Evolutionary conservation across 805 yeast species (phyloP), one percentile per base, ranked within the genome.

Genomic region (Lachancea kluyveri): DNA sequence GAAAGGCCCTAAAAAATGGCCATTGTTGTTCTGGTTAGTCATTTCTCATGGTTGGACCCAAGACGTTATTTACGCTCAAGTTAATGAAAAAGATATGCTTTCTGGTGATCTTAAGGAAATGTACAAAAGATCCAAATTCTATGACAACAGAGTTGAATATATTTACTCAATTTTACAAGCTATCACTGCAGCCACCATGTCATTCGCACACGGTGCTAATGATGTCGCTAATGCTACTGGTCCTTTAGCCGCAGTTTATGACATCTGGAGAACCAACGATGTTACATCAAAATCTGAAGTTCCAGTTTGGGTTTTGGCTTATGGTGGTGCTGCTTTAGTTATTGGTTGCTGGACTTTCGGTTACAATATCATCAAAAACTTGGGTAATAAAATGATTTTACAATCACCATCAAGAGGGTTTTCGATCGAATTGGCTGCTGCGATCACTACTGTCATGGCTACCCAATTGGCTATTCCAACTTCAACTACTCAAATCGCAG

Each of bases 351-450:
- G 85, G 85, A 74, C 74, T 16, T 78, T 60, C 42, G 88, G 87
- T 42, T 81, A 80, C 63, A 67, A 69, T 47, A 72, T 81, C 43
- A 79, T 80, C 79, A 55, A 69, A 35, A 72, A 72, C 52, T 67
- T 80, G 57, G 90, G 90, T 50, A 80, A 80, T 64, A 77, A 75
- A 54, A 59, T 80, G 57, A 80, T 80, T 33, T 64, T 78, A 45
- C 86, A 79, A 62, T 78, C 87, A 0, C 90, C 90, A 28, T 67
- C 86, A 3, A 67, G 90, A 59, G 90, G 90, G 8, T 81, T 79
- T 50, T 62, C 83, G 8, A 75, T 80, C 51, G 90, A 80, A 60
- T 62, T 80, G 24, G 88, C 87, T 38, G 84, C 88, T 40, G 88
- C 88, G 24, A 59, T 78, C 32, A 79, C 90, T 6, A 72, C 77